Evolutionary conservation across 2,329 filamentous ascomycete species (phyloP), one percentile per base, ranked within the genome.

Genomic region (Trichoderma lentiforme): DNA sequence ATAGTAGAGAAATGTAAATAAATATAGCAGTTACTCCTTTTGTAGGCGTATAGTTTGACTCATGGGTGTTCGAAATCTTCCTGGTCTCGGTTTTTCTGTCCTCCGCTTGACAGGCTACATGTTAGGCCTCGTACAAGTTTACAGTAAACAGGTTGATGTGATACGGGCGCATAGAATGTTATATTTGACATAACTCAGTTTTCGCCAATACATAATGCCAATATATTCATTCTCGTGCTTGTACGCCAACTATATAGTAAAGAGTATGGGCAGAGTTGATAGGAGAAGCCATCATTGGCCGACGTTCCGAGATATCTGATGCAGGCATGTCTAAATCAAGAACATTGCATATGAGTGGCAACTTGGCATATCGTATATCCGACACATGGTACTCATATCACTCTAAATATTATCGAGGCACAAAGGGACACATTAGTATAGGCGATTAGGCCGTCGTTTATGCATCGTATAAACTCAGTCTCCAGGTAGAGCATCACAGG

Each of bases 321-420:
- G 34, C 12, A 0, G 34, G 36, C 0, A 39, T 18, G 36, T 39
- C 36, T 14, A 39, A 39, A 39, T 39, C 6, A 39, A 39, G 36
- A 18, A 47, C 3, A 4, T 47, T 4, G 8, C 39, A 47, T n/a
- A 18, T 3, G 18, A 47, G 18, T n/a, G 39, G 1, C 15, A 47
- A 3, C 7, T 18, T n/a, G 1, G 39, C 36, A 39, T 39, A 15
- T 39, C 6, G 36, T 1, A 3, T 1, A 47, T 47, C 1, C 18
- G 18, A n/a, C 18, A 47, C 15, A n/a, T 47, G 8, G 3, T 9
- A n/a, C 6, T n/a, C 0, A n/a, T n/a, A 1, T n/a, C 2, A n/a
- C 3, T 43, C 1, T 6, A 8, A 7, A 4, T 47, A 47, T n/a
- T n/a, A 18, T 47, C 39, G 18, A 47, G 39, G 39, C 1, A 39